Conservation (phyloP, 1,284 basidiomycete genomes). For the Coriolopsis trogii region DNA sequence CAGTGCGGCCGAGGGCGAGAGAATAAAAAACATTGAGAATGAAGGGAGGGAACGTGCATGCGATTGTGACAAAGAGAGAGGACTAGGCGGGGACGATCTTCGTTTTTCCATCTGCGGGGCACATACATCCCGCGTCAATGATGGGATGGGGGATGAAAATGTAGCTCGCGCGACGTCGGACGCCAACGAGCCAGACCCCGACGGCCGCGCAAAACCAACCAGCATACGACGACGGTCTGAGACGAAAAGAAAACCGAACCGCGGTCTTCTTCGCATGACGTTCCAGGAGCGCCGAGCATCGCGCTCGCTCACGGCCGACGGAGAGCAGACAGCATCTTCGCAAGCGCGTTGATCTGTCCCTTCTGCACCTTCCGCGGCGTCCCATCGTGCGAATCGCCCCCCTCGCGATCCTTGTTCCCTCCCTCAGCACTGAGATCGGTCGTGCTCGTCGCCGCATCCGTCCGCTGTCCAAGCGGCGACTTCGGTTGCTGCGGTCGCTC, state of each 20-base stretch:
- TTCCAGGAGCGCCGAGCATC: slow-evolving; percentile 7
- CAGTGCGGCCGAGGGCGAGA: slow-evolving; percentile 2
- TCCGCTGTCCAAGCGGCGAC: slow-evolving; percentile 41
- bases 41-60: slow-evolving; percentile 22
- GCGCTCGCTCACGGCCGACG: slow-evolving; percentile 53
- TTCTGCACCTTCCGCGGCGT: slow-evolving; percentile 78
- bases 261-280: slow-evolving; percentile 4
- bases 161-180: too few species aligned
- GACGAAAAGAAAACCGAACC: slow-evolving; percentile 2
- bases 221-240: slow-evolving; percentile 1
- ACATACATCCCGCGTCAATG: slow-evolving; percentile 18
- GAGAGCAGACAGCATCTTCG: slow-evolving; percentile 82
- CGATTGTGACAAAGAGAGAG: slow-evolving; percentile 20
- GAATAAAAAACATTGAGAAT: slow-evolving; percentile 7
- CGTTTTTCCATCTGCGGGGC: slow-evolving; percentile 17
- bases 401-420: slow-evolving; percentile 41
- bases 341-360: slow-evolving; percentile 80
- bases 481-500: slow-evolving; percentile 54
- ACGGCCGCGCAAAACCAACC: not conserved
- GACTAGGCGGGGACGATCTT: too few species aligned
- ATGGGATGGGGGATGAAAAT: too few species aligned
- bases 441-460: slow-evolving; percentile 68
- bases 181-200: slow-evolving; percentile 17
- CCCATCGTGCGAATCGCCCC: slow-evolving; percentile 28
- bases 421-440: slow-evolving; percentile 55